phyloP scores from a whole-genome alignment of 1,139 yeast genomes.

The Debaryomyces udenii region DNA sequence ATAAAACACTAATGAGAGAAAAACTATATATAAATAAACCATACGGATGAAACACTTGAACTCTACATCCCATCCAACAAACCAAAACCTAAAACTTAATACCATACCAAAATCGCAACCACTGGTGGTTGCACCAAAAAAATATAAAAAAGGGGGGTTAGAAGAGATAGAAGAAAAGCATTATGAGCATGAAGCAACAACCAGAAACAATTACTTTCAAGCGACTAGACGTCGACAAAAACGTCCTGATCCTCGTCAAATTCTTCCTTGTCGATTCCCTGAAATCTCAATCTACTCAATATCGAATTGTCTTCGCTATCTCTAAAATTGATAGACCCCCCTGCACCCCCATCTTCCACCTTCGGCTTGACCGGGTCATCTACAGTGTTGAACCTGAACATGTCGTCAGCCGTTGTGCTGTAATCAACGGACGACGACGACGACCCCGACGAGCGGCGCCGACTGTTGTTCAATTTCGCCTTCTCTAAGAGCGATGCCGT shows the following conservation, averaged over 20 bases:
- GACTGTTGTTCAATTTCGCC: conserved; percentile 31
- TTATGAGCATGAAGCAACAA: conserved; percentile 11
- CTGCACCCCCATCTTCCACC: conserved; percentile 1
- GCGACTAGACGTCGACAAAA: conserved; percentile 29
- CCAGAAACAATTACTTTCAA: no score
- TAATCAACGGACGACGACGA: conserved; percentile 10
- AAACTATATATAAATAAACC: conserved; percentile 9
- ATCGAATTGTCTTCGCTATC: conserved; percentile 22
- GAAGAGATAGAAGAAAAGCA: not conserved
- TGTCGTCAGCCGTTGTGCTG: conserved; percentile 4
- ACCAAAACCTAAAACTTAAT: conserved; percentile 5
- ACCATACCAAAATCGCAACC: conserved; percentile 7
- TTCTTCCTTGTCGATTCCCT: conserved; percentile 23
- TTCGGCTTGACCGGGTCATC: conserved; percentile 4
- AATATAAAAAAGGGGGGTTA: conserved; percentile 12
- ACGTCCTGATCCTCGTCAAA: conserved; percentile 32
- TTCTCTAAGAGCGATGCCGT: conserved; percentile 31
- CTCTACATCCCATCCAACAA: conserved; percentile 6
- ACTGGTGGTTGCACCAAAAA: conserved; percentile 2
- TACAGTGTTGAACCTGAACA: conserved; percentile 2
- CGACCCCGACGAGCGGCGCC: conserved; percentile 24
- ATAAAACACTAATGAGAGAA: conserved; percentile 4
- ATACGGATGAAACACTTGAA: conserved; percentile 5
- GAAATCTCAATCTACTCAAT: conserved; percentile 22
- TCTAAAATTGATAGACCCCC: conserved; percentile 15